Conservation (phyloP, 2,329 filamentous ascomycete species). For the Bipolaris zeicola region DNA sequence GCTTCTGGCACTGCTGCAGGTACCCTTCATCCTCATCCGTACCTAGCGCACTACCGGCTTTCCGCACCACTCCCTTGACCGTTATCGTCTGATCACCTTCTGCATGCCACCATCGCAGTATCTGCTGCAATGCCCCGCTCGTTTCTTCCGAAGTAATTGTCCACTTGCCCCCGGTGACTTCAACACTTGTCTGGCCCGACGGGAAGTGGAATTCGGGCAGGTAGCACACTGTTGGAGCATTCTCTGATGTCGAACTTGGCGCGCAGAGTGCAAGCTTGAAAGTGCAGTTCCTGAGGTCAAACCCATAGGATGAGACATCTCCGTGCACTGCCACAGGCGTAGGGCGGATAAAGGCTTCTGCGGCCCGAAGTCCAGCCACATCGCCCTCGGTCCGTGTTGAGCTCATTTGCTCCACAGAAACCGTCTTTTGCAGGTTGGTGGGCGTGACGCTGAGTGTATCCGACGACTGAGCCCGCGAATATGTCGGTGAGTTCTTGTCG, state of each 20-base stretch:
- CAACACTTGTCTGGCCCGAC: slow-evolving; percentile 70
- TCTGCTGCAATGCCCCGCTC: slow-evolving; percentile 72
- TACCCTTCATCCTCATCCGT: slow-evolving; percentile 78
- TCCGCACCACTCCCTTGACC: slow-evolving; percentile 74
- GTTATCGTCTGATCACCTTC: slow-evolving; percentile 81
- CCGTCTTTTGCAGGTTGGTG: slow-evolving; percentile 72
- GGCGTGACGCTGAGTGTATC: slow-evolving; percentile 67
- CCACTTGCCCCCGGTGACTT: slow-evolving; percentile 88
- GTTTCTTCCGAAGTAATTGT: slow-evolving; percentile 76
- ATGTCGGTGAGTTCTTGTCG: slow-evolving; percentile 58
- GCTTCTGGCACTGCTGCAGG: slow-evolving; percentile 64
- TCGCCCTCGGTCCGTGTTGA: slow-evolving; percentile 32
- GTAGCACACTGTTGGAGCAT: slow-evolving; percentile 79
- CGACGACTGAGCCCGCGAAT: slow-evolving; percentile 58
- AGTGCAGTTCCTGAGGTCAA: slow-evolving; percentile 78
- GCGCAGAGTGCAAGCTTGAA: slow-evolving; percentile 76
- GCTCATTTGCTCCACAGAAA: slow-evolving; percentile 63
- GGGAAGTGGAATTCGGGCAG: slow-evolving; percentile 94
- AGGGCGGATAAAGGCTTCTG: slow-evolving; percentile 90
- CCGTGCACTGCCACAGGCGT: slow-evolving; percentile 78
- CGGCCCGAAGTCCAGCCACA: slow-evolving; percentile 74
- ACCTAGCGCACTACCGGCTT: slow-evolving; percentile 52
- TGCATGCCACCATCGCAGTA: slow-evolving; percentile 89
- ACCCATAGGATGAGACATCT: slow-evolving; percentile 71
- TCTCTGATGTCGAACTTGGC: slow-evolving; percentile 62